Base-by-base conservation (phyloP, 2,329 filamentous ascomycete species). In the Ascochyta rabiei region DNA sequence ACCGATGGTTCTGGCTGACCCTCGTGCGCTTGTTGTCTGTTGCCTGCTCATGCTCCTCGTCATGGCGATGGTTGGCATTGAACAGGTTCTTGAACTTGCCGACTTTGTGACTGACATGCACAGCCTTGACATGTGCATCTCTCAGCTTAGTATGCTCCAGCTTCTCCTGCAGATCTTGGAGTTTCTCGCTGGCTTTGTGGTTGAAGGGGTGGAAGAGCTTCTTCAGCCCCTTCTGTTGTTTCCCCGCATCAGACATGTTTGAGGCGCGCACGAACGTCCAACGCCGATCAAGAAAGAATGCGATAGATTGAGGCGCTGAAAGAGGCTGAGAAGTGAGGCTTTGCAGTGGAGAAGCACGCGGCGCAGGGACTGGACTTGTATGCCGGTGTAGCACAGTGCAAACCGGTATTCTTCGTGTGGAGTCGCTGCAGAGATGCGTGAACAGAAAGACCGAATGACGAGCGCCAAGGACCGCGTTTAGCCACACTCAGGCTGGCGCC, bases 21-120 rank as follows among this genome's bases (percentile, higher is more conserved):
- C 78, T 82, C 18, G 82, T 84, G 54, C 95, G 85, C 78, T 96
- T 96, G 12, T 83, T 84, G 72, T 98, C 93, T 38, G 90, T 93
- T 9, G 76, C 81, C 74, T 93, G 82, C 73, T 98, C 95, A 72
- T 98, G 93, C 63, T 89, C 89, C 75, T 98, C 93, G 71, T 97
- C 93, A 72, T 97, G 93, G 49, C 93, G 89, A 74, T 98, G 93
- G 60, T 96, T 90, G 21, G 84, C 81, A 69, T 97, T 98, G 77
- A 96, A 84, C 57, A 88, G 72, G 63, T 89, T 88, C 64, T 79
- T 79, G 57, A 87, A 82, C 63, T 89, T 89, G 57, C 86, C 86
- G 26, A 88, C 71, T 57, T 84, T 84, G 70, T 86, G 79, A 73
- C 86, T 88, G 42, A 85, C 65, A 63, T 88, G 84, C 30, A 79